Evolutionary conservation across 495 filamentous ascomycete species (phyloP).

Genomic region (Glarea lozoyensis): DNA sequence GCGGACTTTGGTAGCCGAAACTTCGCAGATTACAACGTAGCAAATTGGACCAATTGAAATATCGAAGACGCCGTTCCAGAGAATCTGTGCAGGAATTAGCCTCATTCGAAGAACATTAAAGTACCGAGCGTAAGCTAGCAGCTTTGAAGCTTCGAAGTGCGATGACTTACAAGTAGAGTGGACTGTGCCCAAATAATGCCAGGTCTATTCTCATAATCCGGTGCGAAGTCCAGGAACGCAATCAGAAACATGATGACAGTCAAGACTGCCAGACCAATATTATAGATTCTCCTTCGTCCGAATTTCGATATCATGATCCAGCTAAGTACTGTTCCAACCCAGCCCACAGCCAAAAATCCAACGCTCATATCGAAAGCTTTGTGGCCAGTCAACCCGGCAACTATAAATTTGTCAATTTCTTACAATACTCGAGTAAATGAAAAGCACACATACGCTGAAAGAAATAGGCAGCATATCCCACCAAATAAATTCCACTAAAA

Average conservation of each 20-base stretch:
- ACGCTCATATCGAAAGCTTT: slow-evolving; percentile 45
- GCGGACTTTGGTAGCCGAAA: background rate
- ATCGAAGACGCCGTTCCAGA: slow-evolving; percentile 41
- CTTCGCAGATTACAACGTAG: slow-evolving; percentile 23
- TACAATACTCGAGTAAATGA: background rate
- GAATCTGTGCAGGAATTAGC: slow-evolving; percentile 30
- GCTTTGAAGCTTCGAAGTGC: slow-evolving; percentile 18
- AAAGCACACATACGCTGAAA: slow-evolving; percentile 49
- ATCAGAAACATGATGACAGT: slow-evolving; percentile 25
- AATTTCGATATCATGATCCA: slow-evolving; percentile 39
- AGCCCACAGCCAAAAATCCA: slow-evolving; percentile 39
- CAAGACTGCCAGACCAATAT: slow-evolving; percentile 17
- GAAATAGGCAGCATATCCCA: slow-evolving; percentile 62
- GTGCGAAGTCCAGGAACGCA: slow-evolving; percentile 22
- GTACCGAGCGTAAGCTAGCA: slow-evolving; percentile 39
- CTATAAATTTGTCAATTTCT: slow-evolving; percentile 13
- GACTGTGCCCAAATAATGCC: slow-evolving; percentile 5
- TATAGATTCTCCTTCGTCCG: slow-evolving; percentile 43
- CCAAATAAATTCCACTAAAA: slow-evolving; percentile 59
- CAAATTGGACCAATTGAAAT: slow-evolving; percentile 47
- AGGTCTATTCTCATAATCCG: slow-evolving; percentile 1
- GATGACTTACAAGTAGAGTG: background rate
- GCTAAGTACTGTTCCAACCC: slow-evolving; percentile 38
- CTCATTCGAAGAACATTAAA: too few relatives aligned
- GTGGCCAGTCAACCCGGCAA: slow-evolving; percentile 48